Evolutionary conservation across 371 early-diverging fungal species (phyloP), one percentile per base, ranked within the genome.

Genomic region (Thermomucor indicae-seudaticae): DNA sequence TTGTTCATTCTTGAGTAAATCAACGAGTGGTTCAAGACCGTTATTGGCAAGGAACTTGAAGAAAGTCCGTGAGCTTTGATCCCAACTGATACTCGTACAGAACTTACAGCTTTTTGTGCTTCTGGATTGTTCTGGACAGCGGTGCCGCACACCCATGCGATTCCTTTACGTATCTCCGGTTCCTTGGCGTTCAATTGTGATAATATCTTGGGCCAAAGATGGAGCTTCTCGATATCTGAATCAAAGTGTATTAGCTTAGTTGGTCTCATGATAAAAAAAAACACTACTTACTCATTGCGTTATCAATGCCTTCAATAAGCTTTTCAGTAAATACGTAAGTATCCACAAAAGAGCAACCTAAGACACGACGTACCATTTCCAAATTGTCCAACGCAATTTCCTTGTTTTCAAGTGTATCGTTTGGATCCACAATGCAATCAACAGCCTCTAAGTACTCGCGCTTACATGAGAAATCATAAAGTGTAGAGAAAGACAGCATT

Each of bases 251-350:
- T 22, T 1, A 28, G n/a, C 14, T 8, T n/a, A 8, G 30, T 24
- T 16, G 6, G 25, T 32, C 16, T 27, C 8, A n/a, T 38, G 1
- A 37, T 17, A 4, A 2, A 24, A 27, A 37, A 12, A 0, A 45
- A 8, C 22, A 12, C 24, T 23, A 53, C 70, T 34, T 72, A 85
- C 86, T 91, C 51, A 76, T 83, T 14, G 98, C 98, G 58, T 97
- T 97, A 70, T 97, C 97, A 38, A 95, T 85, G 47, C 88, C 87
- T 64, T 95, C 93, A n/a, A 96, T 89, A 19, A 95, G 75, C 83
- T 83, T 17, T 8, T 31, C 8, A 47, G 23, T 7, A 11, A 35
- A 29, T 14, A 12, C 14, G 4, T 37, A 17, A 38, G 34, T 49
- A 16, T 25, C 11, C 6, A 12, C 31, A n/a, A 43, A 8, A 29